These are phyloP conservation scores for Mrakia frigida DNA, from an alignment of 768 basidiomycete genomes.

Conservation along the genomic window DNA sequence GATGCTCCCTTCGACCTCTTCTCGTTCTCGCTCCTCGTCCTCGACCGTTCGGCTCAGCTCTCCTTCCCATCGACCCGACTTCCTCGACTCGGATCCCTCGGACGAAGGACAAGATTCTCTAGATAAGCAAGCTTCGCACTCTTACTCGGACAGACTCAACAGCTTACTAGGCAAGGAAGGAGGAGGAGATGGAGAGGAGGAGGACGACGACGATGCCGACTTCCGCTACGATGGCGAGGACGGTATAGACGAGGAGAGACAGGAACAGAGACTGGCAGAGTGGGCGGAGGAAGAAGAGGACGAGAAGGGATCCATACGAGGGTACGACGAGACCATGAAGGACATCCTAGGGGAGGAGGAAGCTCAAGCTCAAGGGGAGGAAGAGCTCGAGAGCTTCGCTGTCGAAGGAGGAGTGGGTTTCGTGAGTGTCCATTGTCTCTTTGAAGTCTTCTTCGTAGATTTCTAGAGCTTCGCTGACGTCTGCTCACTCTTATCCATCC, in stretches of 20 bases:
- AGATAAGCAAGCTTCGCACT: neutral
- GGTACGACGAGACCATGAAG: slow-evolving; percentile 22
- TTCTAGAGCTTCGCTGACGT: neutral
- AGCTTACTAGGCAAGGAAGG: neutral
- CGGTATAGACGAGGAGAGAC: slow-evolving; percentile 22
- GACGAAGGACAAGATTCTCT: neutral
- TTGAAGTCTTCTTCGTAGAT: no score
- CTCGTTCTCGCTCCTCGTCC: neutral
- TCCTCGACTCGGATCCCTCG: slow-evolving; percentile 8
- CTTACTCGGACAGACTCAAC: neutral
- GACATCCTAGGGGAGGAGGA: slow-evolving; percentile 32
- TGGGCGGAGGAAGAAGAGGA: neutral
- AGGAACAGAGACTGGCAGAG: slow-evolving; percentile 33
- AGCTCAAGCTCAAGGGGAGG: slow-evolving; percentile 23
- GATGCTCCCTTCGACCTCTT: neutral
- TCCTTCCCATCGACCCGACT: neutral
- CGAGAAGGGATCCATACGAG: slow-evolving; percentile 6
- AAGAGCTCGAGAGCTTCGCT: slow-evolving; percentile 30
- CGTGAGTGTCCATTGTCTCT: neutral
- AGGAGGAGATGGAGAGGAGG: neutral
- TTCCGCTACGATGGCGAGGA: slow-evolving; percentile 13
- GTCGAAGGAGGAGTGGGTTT: neutral
- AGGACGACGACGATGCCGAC: neutral
- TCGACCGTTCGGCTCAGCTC: neutral
- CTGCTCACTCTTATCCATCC: neutral